Base-by-base conservation (phyloP, 1,139 yeast species). In the Yamadazyma spencermartinsiae region DNA sequence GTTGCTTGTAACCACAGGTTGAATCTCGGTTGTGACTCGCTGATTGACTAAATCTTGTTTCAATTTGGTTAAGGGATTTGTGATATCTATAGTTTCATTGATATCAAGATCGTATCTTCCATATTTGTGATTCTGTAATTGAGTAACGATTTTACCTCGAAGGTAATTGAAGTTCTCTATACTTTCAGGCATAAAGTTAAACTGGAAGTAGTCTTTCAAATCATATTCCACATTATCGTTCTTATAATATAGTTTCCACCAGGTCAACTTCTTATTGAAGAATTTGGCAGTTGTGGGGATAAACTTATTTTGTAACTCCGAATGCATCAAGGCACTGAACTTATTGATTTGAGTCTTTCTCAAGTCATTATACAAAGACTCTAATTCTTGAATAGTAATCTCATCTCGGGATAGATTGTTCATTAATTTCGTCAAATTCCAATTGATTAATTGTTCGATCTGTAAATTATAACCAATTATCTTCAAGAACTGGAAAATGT, bases 211-310 rank as follows among this genome's bases (percentile, higher is more conserved):
- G 40, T 72, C 76, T 40, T 69, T 71, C 33, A 72, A 52, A 37
- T 64, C 69, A 42, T 72, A 72, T 51, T 71, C 76, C 12, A 72
- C 71, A 43, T 72, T 71, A 42, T 72, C 78, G 43, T 72, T 72
- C 36, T 61, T 64, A 41, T 57, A 60, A 48, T 72, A 72, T 14
- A 72, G 54, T 44, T 60, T 69, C 73, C 74, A 72, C 77, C 77
- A 72, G 20, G 52, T 49, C 31, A 72, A 58, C 15, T 55, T 60
- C 19, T 49, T 53, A 8, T 45, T 50, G 55, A 72, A 68, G 41
- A 59, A 68, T 1, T 41, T 46, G 6, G 47, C 46, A 1, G 71
- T 60, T 3, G 49, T 41, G 1, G 76, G 76, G 8, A 59, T 56
- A 33, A 72, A 61, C 3, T 51, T 46, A 26, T 55, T 46, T 43